Percentiles rank a stretch among this genome's conserved stretches.
Evolutionary conservation across 2,329 filamentous ascomycete species (phyloP).

Genomic region (Aspergillus melleus): DNA sequence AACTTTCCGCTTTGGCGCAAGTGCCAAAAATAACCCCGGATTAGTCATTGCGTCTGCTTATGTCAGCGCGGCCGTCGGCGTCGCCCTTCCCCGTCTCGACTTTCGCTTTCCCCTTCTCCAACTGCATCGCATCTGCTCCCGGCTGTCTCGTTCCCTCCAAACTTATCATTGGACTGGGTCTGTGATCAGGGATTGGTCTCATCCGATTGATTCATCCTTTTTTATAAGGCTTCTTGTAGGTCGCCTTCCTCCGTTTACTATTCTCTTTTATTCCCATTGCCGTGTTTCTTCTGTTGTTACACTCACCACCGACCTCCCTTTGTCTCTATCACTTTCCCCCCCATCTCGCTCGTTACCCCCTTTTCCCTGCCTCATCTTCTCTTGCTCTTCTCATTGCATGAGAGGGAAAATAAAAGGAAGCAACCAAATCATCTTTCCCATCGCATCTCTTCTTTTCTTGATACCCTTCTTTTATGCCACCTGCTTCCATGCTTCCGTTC

Average conservation of each 20-base stretch:
- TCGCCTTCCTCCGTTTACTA: constrained; percentile 33
- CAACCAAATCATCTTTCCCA: neutral
- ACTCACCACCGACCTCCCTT: constrained; percentile 12
- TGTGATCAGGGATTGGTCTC: constrained; percentile 15
- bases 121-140: constrained; percentile 4
- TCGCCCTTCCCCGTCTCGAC: constrained; percentile 2
- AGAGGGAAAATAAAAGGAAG: neutral
- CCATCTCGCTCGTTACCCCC: neutral
- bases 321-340: constrained; percentile 16
- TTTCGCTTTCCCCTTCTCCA: constrained; percentile 8
- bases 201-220: constrained; percentile 17
- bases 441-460: neutral
- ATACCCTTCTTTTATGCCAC: neutral
- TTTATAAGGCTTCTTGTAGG: constrained; percentile 44
- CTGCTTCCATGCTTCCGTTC: constrained; percentile 14
- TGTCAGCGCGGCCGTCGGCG: neutral
- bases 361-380: neutral
- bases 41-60: constrained; percentile 1
- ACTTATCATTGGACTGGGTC: constrained; percentile 16
- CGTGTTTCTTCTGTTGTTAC: constrained; percentile 6
- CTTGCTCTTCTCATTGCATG: neutral
- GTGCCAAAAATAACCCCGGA: neutral
- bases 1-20: constrained; percentile 8
- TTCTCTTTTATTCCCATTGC: constrained; percentile 19
- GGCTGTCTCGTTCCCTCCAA: constrained; percentile 14